These are phyloP conservation scores for Rhodomyrtus tomentosa DNA, from an alignment of 345 rosid species.

Conservation along the genomic window DNA sequence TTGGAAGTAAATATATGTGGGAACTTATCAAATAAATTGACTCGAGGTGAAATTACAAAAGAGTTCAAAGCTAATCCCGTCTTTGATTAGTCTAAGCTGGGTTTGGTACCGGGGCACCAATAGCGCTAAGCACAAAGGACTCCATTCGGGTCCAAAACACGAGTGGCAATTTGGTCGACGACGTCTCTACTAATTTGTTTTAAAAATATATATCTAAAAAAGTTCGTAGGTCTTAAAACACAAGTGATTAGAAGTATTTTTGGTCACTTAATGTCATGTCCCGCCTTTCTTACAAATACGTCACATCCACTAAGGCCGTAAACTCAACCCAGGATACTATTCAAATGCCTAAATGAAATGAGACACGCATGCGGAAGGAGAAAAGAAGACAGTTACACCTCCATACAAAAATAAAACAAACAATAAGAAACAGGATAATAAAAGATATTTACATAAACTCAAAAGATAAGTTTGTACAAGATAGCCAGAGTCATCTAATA, in stretches of 20 bases:
- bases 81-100: neutral
- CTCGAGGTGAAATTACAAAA: neutral
- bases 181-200: neutral
- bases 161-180: neutral
- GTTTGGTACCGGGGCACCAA: neutral
- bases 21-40: neutral
- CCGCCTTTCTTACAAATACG: no score
- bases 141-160: neutral
- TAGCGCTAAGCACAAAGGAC: neutral
- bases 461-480: no score
- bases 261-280: no score
- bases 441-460: no score
- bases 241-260: neutral
- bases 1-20: neutral
- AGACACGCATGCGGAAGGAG: no score
- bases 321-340: no score
- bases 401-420: no score
- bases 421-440: no score
- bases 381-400: no score
- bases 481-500: no score
- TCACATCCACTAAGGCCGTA: no score
- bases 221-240: neutral
- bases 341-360: no score
- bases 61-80: neutral
- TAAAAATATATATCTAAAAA: neutral